phyloP scores from a whole-genome alignment of 2,329 filamentous ascomycete species.

The Exophiala sp. region DNA sequence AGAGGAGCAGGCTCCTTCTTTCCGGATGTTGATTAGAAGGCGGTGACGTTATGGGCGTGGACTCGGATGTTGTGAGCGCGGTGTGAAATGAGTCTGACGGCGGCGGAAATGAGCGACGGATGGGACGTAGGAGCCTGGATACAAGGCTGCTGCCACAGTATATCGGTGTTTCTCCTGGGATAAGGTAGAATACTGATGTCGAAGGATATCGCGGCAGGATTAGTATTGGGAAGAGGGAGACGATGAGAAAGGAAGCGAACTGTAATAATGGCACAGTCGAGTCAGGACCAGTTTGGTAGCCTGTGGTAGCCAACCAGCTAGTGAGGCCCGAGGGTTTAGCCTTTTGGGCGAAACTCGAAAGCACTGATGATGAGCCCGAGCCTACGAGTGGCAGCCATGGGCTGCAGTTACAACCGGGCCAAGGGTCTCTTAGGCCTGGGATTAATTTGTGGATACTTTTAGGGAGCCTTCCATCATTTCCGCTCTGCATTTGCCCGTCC shows the following conservation, averaged over 20 bases:
- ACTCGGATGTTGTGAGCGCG: conserved; percentile 1
- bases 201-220: background rate
- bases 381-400: too few relatives aligned
- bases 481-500: background rate
- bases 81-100: background rate
- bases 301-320: background rate
- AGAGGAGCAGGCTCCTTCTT: conserved; percentile 20
- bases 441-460: too few relatives aligned
- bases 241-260: background rate
- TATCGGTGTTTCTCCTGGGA: too few relatives aligned
- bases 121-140: background rate
- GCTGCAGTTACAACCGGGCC: too few relatives aligned
- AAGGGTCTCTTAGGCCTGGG: too few relatives aligned
- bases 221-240: background rate
- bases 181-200: background rate
- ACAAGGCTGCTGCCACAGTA: background rate
- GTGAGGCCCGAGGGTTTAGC: too few relatives aligned
- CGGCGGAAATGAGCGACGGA: conserved; percentile 3
- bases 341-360: too few relatives aligned
- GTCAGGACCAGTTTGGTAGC: background rate
- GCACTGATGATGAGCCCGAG: too few relatives aligned
- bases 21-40: background rate
- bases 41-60: conserved; percentile 8
- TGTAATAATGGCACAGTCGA: too few relatives aligned
- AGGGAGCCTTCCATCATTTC: conserved; percentile 1